phyloP scores from a whole-genome alignment of 1,139 yeast species.

The Hyphopichia burtonii region DNA sequence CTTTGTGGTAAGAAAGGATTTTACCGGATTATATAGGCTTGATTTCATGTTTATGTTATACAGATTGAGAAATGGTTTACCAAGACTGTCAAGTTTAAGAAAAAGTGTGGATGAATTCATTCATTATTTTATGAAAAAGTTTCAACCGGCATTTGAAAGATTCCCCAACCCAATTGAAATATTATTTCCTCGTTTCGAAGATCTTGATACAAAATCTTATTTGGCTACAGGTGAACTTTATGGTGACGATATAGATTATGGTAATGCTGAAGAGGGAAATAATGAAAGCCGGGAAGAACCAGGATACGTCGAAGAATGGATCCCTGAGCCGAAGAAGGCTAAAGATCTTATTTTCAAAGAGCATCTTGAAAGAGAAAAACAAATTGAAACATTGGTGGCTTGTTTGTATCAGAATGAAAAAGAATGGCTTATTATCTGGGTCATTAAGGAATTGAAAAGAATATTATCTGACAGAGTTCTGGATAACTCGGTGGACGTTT shows the following conservation, averaged over 20 bases:
- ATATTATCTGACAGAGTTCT: constrained; percentile 22
- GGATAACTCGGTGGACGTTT: constrained; percentile 12
- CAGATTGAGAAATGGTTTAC: constrained; percentile 29
- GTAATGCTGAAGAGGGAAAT: not conserved
- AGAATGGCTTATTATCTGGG: constrained; percentile 40
- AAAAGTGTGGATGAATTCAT: constrained; percentile 66
- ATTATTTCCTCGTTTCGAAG: constrained; percentile 62
- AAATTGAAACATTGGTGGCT: constrained; percentile 33
- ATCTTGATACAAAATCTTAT: constrained; percentile 33
- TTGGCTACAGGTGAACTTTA: constrained; percentile 52
- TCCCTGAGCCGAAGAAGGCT: constrained; percentile 13
- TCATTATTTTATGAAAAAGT: constrained; percentile 62
- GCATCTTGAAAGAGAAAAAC: constrained; percentile 4
- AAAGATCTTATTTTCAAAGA: constrained; percentile 9
- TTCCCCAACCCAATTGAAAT: constrained; percentile 68
- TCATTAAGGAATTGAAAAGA: constrained; percentile 37
- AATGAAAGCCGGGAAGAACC: not conserved
- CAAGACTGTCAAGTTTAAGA: constrained; percentile 41
- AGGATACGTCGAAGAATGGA: constrained; percentile 5
- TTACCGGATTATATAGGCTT: constrained; percentile 63
- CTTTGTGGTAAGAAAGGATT: constrained; percentile 60
- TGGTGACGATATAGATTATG: constrained; percentile 4
- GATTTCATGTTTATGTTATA: constrained; percentile 61
- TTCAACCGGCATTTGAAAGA: constrained; percentile 48
- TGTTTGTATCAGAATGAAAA: constrained; percentile 49